These are phyloP conservation scores for Aureobasidium sp. DNA, from an alignment of 2,329 filamentous ascomycete genomes.

Conservation along the genomic window DNA sequence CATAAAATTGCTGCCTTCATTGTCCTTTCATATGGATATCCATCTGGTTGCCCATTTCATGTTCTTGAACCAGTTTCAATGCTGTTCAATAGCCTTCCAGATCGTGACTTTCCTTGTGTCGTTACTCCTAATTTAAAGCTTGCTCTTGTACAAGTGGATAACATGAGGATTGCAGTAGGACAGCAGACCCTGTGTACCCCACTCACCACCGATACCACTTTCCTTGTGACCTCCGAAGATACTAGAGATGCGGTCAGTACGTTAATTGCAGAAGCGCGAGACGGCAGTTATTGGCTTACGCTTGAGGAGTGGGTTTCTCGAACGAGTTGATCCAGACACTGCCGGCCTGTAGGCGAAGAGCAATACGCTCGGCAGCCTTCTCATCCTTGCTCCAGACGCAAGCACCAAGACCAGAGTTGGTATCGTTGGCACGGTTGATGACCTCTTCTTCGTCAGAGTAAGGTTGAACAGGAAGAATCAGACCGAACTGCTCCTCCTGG, in stretches of 20 bases:
- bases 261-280: background rate
- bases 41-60: too few species aligned
- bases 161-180: conserved; percentile 43
- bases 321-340: conserved; percentile 50
- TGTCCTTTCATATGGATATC: background rate
- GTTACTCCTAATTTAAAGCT: conserved; percentile 14
- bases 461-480: conserved; percentile 39
- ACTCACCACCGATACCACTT: conserved; percentile 69
- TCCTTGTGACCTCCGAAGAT: conserved; percentile 62
- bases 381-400: conserved; percentile 48
- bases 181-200: conserved; percentile 38
- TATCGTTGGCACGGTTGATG: conserved; percentile 42
- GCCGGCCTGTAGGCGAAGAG: conserved; percentile 44
- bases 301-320: conserved; percentile 41
- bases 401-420: conserved; percentile 45
- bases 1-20: background rate
- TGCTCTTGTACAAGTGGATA: conserved; percentile 40
- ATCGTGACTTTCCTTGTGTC: too few species aligned
- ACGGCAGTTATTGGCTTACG: conserved; percentile 16
- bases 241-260: background rate
- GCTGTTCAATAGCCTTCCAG: too few species aligned
- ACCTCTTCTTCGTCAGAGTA: conserved; percentile 43
- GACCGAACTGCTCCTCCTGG: conserved; percentile 45
- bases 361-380: conserved; percentile 42
- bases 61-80: too few species aligned